Conservation (phyloP, 441 rosid species). For the Gossypium laxum region DNA sequence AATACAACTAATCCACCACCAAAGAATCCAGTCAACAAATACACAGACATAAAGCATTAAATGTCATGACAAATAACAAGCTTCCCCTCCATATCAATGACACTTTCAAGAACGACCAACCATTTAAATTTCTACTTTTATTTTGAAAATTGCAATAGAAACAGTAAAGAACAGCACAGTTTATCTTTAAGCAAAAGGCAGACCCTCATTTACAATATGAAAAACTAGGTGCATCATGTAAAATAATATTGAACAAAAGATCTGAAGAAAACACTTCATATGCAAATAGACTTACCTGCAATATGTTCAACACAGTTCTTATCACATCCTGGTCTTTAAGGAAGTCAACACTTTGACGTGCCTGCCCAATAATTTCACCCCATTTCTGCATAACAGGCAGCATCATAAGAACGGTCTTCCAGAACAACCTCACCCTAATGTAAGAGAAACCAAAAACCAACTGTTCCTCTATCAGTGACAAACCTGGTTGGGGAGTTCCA, state of each 20-base stretch:
- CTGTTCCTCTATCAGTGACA: not conserved
- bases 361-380: constrained; percentile 90
- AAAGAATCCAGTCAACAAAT: not conserved
- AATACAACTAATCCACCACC: not conserved
- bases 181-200: not conserved
- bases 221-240: not conserved
- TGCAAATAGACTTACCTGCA: constrained; percentile 50
- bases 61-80: not conserved
- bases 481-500: constrained; percentile 96
- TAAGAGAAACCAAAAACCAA: not conserved
- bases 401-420: constrained; percentile 10
- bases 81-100: no score
- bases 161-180: not conserved
- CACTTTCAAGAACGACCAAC: not conserved
- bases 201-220: not conserved
- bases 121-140: not conserved
- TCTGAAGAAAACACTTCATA: not conserved
- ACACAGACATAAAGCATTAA: not conserved
- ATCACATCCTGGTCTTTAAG: constrained; percentile 90
- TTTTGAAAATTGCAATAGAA: not conserved
- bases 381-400: constrained; percentile 63
- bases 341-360: constrained; percentile 93
- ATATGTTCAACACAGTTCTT: constrained; percentile 80
- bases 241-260: not conserved
- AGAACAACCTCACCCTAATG: not conserved